Conservation (phyloP, 75 land plant species). For the Selaginella moellendorffii region DNA sequence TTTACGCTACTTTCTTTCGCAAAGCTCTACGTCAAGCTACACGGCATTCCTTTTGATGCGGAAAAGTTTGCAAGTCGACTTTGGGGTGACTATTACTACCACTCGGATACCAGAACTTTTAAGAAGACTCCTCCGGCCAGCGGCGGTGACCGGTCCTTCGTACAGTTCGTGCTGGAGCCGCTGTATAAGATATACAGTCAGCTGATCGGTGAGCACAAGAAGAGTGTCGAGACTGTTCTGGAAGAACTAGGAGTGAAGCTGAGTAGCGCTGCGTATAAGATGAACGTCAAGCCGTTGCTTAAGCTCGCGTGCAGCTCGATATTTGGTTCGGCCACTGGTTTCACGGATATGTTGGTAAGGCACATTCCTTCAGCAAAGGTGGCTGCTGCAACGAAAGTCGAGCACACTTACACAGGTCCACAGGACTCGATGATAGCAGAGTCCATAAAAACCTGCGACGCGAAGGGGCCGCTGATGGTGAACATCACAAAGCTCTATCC, state of each 20-base stretch:
- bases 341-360: not conserved
- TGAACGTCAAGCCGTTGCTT: conserved; percentile 77
- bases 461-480: conserved; percentile 92
- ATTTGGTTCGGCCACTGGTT: conserved; percentile 36
- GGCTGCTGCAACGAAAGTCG: conserved; percentile 1
- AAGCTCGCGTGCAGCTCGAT: conserved; percentile 93
- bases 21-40: conserved; percentile 85
- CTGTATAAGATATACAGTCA: conserved; percentile 51
- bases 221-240: conserved; percentile 83
- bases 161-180: conserved; percentile 93
- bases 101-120: conserved; percentile 51
- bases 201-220: conserved; percentile 89
- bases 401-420: conserved; percentile 60
- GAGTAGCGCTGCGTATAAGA: conserved; percentile 76
- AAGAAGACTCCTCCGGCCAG: conserved; percentile 54
- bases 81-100: conserved; percentile 89
- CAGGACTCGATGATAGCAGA: conserved; percentile 52
- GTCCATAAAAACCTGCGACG: conserved; percentile 66
- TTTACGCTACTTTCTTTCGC: conserved; percentile 96
- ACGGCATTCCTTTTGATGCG: conserved; percentile 92
- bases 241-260: conserved; percentile 90
- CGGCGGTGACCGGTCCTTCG: conserved; percentile 90
- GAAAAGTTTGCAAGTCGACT: conserved; percentile 69
- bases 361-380: not conserved
- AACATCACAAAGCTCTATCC: conserved; percentile 96